Conservation (phyloP, 2,329 filamentous ascomycete genomes). For the Calonectria ilicicola region DNA sequence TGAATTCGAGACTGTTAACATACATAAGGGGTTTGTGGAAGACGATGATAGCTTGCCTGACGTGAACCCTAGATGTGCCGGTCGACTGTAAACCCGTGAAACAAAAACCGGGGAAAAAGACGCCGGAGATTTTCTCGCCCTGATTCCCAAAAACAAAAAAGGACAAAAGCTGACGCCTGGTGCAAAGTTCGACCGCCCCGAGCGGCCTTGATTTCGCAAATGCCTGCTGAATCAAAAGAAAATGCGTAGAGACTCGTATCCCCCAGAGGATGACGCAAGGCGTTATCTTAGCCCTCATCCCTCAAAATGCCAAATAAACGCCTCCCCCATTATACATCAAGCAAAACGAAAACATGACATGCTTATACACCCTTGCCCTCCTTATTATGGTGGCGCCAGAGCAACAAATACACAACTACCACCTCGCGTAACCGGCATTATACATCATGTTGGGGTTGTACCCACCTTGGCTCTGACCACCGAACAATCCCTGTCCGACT, state of each 20-base stretch:
- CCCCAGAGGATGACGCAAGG: slow-evolving; percentile 38
- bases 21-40: slow-evolving; percentile 74
- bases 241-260: slow-evolving; percentile 45
- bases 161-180: slow-evolving; percentile 47
- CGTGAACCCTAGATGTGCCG: slow-evolving; percentile 44
- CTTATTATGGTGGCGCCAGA: slow-evolving; percentile 31
- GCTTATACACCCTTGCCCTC: slow-evolving; percentile 37
- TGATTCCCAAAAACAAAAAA: slow-evolving; percentile 41
- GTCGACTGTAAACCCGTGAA: slow-evolving; percentile 37
- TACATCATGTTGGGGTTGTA: slow-evolving; percentile 92
- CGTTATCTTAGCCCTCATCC: slow-evolving; percentile 31
- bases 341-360: slow-evolving; percentile 37
- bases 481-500: slow-evolving; percentile 90
- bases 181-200: slow-evolving; percentile 44
- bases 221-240: slow-evolving; percentile 47
- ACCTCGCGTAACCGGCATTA: slow-evolving; percentile 75
- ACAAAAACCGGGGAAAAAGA: slow-evolving; percentile 13
- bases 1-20: slow-evolving; percentile 65
- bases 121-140: slow-evolving; percentile 38
- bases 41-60: slow-evolving; percentile 79
- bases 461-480: slow-evolving; percentile 92
- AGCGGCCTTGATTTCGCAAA: slow-evolving; percentile 45
- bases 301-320: slow-evolving; percentile 45
- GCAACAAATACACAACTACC: slow-evolving; percentile 59
- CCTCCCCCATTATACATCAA: slow-evolving; percentile 38